Percentiles rank a stretch among this genome's conserved stretches.
phyloP scores from a whole-genome alignment of 2,329 filamentous ascomycete genomes.

The Colletotrichum plurivorum region DNA sequence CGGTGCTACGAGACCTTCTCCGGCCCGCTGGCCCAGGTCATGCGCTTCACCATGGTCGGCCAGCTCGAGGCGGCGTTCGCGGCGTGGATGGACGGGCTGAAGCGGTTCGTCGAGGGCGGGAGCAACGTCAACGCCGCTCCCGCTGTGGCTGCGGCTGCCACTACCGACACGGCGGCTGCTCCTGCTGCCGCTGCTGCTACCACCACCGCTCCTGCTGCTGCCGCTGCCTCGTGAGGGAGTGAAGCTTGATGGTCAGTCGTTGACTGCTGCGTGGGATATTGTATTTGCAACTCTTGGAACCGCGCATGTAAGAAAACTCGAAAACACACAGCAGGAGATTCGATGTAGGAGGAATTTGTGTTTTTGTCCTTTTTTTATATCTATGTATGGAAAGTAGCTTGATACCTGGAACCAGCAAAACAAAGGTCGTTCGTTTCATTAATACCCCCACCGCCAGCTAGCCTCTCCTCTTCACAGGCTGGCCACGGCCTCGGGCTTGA shows the following conservation, averaged over 20 bases:
- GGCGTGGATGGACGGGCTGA: constrained; percentile 57
- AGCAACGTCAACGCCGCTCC: not conserved
- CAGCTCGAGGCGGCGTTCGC: constrained; percentile 52
- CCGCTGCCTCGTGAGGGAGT: constrained; percentile 25
- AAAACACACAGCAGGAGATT: constrained; percentile 2
- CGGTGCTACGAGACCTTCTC: constrained; percentile 62
- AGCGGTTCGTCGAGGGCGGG: constrained; percentile 47
- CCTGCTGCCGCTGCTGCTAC: constrained; percentile 1
- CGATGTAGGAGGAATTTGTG: not conserved
- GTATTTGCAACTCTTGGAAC: not conserved
- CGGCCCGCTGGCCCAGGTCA: constrained; percentile 52
- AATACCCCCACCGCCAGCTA: too few species aligned
- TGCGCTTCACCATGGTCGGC: constrained; percentile 50
- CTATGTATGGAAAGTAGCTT: constrained; percentile 33
- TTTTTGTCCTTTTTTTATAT: not conserved
- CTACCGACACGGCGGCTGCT: not conserved
- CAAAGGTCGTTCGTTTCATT: constrained; percentile 5
- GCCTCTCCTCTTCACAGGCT: not conserved
- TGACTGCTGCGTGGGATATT: not conserved
- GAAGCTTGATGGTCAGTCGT: not conserved
- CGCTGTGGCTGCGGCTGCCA: not conserved
- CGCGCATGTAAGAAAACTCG: constrained; percentile 1
- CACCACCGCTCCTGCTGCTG: constrained; percentile 10
- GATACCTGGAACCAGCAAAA: constrained; percentile 38
- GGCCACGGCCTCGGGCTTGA: constrained; percentile 50